Conservation (phyloP, 1,284 basidiomycete genomes). For the Cryptococcus hybrid region DNA sequence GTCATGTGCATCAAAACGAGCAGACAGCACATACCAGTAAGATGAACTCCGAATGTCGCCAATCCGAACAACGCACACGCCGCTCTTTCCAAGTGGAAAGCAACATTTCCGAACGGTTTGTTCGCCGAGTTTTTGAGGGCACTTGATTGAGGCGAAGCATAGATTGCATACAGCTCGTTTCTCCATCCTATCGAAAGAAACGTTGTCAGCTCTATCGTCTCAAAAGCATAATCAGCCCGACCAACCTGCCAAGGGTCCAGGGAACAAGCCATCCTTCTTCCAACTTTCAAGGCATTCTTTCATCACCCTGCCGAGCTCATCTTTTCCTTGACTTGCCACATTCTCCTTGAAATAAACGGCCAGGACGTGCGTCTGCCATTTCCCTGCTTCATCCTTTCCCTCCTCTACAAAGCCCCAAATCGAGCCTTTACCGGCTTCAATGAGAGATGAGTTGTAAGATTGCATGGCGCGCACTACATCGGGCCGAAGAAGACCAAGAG, state of each 20-base stretch:
- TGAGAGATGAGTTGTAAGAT: neutral
- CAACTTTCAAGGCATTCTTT: constrained; percentile 41
- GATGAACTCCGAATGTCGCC: constrained; percentile 66
- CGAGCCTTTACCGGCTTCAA: neutral
- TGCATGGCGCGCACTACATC: constrained; percentile 21
- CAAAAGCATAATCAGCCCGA: neutral
- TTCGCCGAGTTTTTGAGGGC: constrained; percentile 49
- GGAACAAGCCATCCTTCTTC: constrained; percentile 46
- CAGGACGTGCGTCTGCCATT: neutral
- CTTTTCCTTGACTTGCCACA: constrained; percentile 24
- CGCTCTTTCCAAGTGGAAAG: constrained; percentile 84
- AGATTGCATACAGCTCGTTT: constrained; percentile 77
- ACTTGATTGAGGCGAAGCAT: constrained; percentile 58
- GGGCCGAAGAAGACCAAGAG: constrained; percentile 25
- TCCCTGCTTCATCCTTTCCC: constrained; percentile 10
- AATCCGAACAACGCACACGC: constrained; percentile 79
- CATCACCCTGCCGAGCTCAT: constrained; percentile 38
- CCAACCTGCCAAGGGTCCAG: constrained; percentile 48
- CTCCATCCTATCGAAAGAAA: constrained; percentile 64
- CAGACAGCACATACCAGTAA: constrained; percentile 31
- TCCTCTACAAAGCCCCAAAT: constrained; percentile 10
- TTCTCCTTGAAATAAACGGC: constrained; percentile 30
- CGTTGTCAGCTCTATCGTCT: constrained; percentile 22
- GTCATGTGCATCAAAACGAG: neutral
- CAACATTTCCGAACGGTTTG: constrained; percentile 57